Evolutionary conservation across 2,329 filamentous ascomycete genomes (phyloP).

Genomic region (Lojkania enalia): DNA sequence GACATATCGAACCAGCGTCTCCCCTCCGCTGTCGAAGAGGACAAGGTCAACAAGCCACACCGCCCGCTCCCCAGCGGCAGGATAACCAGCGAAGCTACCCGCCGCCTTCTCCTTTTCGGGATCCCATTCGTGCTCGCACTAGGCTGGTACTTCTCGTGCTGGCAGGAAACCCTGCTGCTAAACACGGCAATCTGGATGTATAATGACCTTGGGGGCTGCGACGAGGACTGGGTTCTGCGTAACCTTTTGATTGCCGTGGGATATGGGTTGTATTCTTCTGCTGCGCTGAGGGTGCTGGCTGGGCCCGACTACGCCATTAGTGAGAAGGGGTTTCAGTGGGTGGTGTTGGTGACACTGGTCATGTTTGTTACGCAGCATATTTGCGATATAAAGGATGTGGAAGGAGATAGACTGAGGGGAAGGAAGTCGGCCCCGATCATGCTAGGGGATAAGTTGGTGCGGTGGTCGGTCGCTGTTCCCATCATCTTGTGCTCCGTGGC

Average conservation of each 20-base stretch:
- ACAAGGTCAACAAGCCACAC: slow-evolving; percentile 48
- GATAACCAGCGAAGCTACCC: slow-evolving; percentile 18
- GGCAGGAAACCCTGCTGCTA: slow-evolving; percentile 35
- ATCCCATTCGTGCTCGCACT: slow-evolving; percentile 14
- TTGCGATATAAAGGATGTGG: slow-evolving; percentile 35
- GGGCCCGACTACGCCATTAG: slow-evolving; percentile 3
- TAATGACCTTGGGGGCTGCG: slow-evolving; percentile 42
- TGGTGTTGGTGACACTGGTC: slow-evolving; percentile 13
- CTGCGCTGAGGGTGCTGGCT: slow-evolving; percentile 10
- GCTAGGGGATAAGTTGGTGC: slow-evolving; percentile 15
- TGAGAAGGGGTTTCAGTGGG: slow-evolving; percentile 10
- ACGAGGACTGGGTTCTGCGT: slow-evolving; percentile 21
- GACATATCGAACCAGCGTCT: slow-evolving; percentile 46
- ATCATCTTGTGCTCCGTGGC: slow-evolving; percentile 18
- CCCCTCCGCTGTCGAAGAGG: slow-evolving; percentile 40
- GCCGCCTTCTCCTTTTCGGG: slow-evolving; percentile 2
- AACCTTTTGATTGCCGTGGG: slow-evolving; percentile 24
- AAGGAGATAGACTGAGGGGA: slow-evolving; percentile 26
- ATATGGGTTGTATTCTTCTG: slow-evolving; percentile 16
- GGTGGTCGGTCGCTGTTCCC: slow-evolving; percentile 25
- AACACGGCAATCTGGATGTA: slow-evolving; percentile 46
- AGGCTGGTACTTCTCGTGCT: slow-evolving; percentile 9
- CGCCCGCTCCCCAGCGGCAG: slow-evolving; percentile 33
- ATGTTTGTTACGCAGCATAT: slow-evolving; percentile 33
- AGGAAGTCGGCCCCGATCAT: slow-evolving; percentile 29